These are phyloP conservation scores for Clonostachys chloroleuca DNA, from an alignment of 2,329 filamentous ascomycete species.

Conservation along the genomic window DNA sequence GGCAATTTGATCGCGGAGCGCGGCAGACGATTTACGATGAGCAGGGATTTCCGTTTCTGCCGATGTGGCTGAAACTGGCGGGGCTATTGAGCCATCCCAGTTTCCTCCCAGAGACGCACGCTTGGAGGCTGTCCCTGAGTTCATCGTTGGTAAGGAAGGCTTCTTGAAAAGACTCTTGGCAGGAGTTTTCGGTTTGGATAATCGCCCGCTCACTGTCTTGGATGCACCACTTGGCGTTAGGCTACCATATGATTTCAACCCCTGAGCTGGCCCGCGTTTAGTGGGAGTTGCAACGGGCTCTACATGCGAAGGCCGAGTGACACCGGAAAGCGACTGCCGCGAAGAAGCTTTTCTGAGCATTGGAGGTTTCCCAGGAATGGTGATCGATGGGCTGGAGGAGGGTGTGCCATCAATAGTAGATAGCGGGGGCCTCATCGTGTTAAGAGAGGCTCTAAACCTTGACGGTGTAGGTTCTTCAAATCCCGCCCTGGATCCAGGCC, in stretches of 20 bases:
- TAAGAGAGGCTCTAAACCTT: constrained; percentile 37
- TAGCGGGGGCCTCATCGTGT: constrained; percentile 35
- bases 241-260: constrained; percentile 19
- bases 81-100: constrained; percentile 6
- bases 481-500: constrained; percentile 50
- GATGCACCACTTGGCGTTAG: constrained; percentile 32
- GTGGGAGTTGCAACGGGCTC: constrained; percentile 11
- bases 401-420: constrained; percentile 40
- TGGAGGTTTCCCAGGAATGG: constrained; percentile 12
- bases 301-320: constrained; percentile 15
- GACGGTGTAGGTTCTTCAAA: constrained; percentile 25
- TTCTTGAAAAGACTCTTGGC: constrained; percentile 51
- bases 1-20: constrained; percentile 85
- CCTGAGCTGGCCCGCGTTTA: constrained; percentile 30
- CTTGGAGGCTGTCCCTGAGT: constrained; percentile 9
- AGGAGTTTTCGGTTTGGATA: constrained; percentile 47
- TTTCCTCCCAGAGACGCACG: constrained; percentile 4
- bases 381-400: constrained; percentile 15
- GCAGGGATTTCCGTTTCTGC: not conserved
- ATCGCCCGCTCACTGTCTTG: constrained; percentile 39
- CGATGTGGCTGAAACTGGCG: too few species aligned
- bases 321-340: constrained; percentile 9
- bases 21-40: constrained; percentile 65
- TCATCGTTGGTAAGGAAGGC: constrained; percentile 39
- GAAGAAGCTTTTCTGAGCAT: constrained; percentile 13